These are phyloP conservation scores for Vachellia collinsii DNA, from an alignment of 306 rosid genomes.

Conservation along the genomic window DNA sequence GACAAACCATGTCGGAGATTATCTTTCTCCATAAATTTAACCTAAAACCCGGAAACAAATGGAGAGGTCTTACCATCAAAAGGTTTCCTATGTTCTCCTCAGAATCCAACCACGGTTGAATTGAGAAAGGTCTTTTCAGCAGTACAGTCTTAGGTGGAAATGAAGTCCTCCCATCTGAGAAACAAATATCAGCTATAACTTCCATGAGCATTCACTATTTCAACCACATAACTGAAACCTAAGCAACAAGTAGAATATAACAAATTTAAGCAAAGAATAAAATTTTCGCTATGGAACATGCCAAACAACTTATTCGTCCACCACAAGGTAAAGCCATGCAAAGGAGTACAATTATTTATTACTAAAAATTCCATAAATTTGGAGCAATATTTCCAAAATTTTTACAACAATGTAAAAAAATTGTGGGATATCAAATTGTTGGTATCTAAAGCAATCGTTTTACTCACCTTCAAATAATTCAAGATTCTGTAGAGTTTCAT, in stretches of 20 bases:
- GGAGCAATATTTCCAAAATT: slow-evolving; percentile 9
- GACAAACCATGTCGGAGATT: slow-evolving; percentile 25
- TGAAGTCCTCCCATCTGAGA: slow-evolving; percentile 52
- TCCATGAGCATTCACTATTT: slow-evolving; percentile 14
- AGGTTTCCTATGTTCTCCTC: slow-evolving; percentile 71
- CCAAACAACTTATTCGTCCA: not conserved
- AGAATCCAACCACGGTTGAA: slow-evolving; percentile 77
- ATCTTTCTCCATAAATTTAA: slow-evolving; percentile 22
- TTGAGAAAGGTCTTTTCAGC: slow-evolving; percentile 64
- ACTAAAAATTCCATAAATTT: not conserved
- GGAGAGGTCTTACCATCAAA: slow-evolving; percentile 63
- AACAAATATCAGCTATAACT: slow-evolving; percentile 33
- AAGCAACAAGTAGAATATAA: slow-evolving; percentile 27
- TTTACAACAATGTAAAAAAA: not conserved
- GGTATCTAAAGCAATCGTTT: slow-evolving; percentile 6
- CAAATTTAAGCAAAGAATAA: slow-evolving; percentile 7
- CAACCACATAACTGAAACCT: slow-evolving; percentile 4
- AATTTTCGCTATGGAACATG: not conserved
- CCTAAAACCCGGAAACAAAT: slow-evolving; percentile 25
- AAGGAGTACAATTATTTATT: not conserved
- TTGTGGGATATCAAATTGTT: not conserved
- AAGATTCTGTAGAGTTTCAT: slow-evolving; percentile 65
- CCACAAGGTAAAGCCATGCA: slow-evolving; percentile 18
- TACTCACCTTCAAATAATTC: slow-evolving; percentile 60
- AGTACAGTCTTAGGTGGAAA: slow-evolving; percentile 66